phyloP scores from a whole-genome alignment of 352 stramenopile genomes.

The Elongisporangium anandrum region DNA sequence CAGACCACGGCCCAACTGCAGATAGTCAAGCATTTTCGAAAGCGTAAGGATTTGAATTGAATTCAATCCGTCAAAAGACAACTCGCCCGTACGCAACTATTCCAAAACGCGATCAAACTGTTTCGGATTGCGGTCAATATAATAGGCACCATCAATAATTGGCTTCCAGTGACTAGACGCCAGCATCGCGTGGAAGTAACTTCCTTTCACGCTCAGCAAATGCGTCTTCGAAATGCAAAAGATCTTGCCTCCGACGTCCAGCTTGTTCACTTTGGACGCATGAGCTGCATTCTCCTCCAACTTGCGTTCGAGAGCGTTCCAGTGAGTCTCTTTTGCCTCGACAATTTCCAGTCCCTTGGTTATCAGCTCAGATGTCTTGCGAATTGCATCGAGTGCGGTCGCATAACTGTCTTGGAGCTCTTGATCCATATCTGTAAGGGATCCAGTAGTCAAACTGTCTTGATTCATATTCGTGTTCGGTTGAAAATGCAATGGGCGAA shows the following conservation, averaged over 20 bases:
- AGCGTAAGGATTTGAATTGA: background rate
- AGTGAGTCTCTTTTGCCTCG: no score
- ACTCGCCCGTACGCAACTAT: background rate
- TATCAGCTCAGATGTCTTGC: no score
- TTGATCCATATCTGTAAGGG: no score
- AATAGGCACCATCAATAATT: background rate
- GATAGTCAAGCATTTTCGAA: background rate
- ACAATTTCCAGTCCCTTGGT: no score
- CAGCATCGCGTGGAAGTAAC: background rate
- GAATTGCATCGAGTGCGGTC: no score
- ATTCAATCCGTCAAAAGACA: background rate
- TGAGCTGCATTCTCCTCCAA: background rate
- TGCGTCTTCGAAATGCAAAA: background rate
- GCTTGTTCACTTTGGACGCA: background rate
- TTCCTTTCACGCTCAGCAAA: background rate
- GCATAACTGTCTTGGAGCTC: no score
- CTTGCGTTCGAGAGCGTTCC: no score
- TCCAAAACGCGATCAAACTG: slow-evolving; percentile 1
- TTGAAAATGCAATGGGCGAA: no score
- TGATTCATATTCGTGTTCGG: no score
- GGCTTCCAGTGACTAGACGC: background rate
- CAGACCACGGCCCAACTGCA: background rate
- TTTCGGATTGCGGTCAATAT: background rate
- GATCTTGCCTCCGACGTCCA: slow-evolving; percentile 3
- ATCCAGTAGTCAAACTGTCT: no score